Evolutionary conservation across 805 yeast species (phyloP), one percentile per base, ranked within the genome.

Genomic region (Cyberlindnera misumaiensis): DNA sequence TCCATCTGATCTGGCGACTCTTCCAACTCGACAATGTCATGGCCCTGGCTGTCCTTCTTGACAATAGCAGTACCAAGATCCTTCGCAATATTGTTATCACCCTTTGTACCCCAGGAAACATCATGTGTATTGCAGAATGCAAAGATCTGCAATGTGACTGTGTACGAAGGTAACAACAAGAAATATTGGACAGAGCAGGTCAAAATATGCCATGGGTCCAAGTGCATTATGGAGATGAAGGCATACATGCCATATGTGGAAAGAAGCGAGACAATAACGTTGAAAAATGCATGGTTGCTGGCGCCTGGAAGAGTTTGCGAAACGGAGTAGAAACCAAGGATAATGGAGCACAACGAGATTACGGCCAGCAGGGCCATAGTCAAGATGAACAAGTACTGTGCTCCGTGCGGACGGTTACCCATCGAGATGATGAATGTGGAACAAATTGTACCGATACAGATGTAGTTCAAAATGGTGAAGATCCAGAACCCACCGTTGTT

Each of bases 61-160:
- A 83, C 79, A 26, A 83, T 82, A 33, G 90, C 93, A 35, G 81
- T 77, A 45, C 94, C 94, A 34, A 80, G 65, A 42, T 72, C 77
- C 48, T 73, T 73, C 24, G 76, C 74, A 35, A 80, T 81, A 47
- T 75, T 74, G 53, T 83, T 85, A 44, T 86, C 96, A 49, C 98
- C 98, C 59, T 90, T 90, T 2, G 98, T 90, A 63, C 98, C 98
- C 98, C 98, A 90, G 0, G 96, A 84, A 36, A 93, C 96, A 68
- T 90, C 98, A 63, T 90, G 97, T 3, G 97, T 90, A 60, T 90
- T 90, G 67, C 98, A 90, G 63, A 90, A 88, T 1, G 98, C 97
- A 65, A 88, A 90, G 42, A 93, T 88, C 63, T 90, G 97, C 41
- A 90, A 67, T 2, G 96, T 81, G 64, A 96, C 86, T 4, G 94